Conservation (phyloP, 2,329 filamentous ascomycete species). For the Paecilomyces dactylethromorphus region DNA sequence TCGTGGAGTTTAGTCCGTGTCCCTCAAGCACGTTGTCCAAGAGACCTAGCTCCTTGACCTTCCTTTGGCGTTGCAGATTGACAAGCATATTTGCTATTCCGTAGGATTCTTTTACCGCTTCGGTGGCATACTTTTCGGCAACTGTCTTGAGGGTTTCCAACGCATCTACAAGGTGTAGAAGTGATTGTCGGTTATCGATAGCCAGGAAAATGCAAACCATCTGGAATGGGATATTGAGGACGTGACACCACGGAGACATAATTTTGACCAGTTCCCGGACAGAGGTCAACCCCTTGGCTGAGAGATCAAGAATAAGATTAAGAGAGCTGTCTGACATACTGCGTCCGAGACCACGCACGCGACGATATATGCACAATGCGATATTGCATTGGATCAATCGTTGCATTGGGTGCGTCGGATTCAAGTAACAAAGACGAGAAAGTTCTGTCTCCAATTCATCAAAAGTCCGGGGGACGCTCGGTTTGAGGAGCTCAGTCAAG, state of each 20-base stretch:
- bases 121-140: background rate
- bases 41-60: background rate
- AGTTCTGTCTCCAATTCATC: slow-evolving; percentile 3
- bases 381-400: background rate
- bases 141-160: background rate
- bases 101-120: background rate
- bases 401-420: slow-evolving; percentile 2
- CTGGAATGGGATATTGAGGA: slow-evolving; percentile 14
- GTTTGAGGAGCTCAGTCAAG: slow-evolving; percentile 4
- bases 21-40: background rate
- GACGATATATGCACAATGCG: background rate
- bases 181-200: background rate
- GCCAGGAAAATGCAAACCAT: background rate
- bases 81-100: background rate
- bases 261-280: background rate
- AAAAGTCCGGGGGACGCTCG: background rate
- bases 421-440: background rate
- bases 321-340: background rate
- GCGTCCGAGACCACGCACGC: background rate
- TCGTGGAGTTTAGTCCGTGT: background rate
- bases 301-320: background rate
- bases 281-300: background rate
- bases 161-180: background rate
- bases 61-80: background rate
- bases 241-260: slow-evolving; percentile 11